Base-by-base conservation (phyloP, 306 rosid genomes). In the Cyamopsis tetragonoloba region DNA sequence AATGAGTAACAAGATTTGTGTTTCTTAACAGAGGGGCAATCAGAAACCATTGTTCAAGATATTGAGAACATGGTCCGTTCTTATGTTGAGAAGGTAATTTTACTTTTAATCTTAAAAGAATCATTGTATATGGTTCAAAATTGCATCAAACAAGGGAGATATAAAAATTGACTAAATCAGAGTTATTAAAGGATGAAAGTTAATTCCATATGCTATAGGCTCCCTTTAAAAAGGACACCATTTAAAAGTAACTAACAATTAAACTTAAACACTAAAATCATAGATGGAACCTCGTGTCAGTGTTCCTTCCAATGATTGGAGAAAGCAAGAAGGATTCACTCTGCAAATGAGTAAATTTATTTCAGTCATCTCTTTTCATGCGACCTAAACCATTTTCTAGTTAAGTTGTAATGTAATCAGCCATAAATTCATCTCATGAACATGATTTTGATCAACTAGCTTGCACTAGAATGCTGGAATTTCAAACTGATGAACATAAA, bases 21-120 rank as follows among this genome's bases (percentile, higher is more conserved):
- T n/a, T 74, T 75, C 27, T 71, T 66, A 48, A 72, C 81, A 89
- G 96, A 89, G 85, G 96, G 96, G 74, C 96, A 89, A 66, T 82
- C 84, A 1, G 92, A 89, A 0, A 66, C 51, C 42, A 89, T 89
- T 46, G 96, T 89, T 58, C 88, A 89, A 77, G 96, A 89, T 70
- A 89, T 89, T 55, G 96, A 89, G 76, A 89, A 79, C 80, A 89
- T 89, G 96, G 96, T 89, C 61, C 96, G 88, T 26, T 72, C 87
- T 42, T 89, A 86, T 77, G 85, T 89, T 69, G 92, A 89, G 87
- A 89, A 89, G 85, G 96, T 89, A 72, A 65, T 81, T 28, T 41
- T 58, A 34, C 61, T 14, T 18, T 17, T 65, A 13, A 43, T 28
- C 37, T 28, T 19, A 65, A 28, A 13, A 18, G 31, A 70, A 37